Conservation (phyloP, 345 rosid genomes). For the Populus tremula region DNA sequence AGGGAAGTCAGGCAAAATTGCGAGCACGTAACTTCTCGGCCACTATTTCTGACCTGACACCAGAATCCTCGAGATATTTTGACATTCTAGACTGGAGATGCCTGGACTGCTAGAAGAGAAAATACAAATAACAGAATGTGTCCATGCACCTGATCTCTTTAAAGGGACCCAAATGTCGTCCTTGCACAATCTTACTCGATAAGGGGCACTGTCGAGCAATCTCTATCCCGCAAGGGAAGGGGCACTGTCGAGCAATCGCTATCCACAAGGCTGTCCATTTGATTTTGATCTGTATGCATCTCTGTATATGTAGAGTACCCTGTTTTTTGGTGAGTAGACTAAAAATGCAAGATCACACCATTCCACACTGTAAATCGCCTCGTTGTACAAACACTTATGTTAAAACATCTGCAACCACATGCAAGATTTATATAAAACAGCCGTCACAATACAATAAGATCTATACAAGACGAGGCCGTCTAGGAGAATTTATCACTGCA, state of each 20-base stretch:
- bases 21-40: background rate
- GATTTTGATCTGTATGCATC: background rate
- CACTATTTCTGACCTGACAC: constrained; percentile 7
- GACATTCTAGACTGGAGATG: background rate
- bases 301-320: background rate
- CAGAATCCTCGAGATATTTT: background rate
- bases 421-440: background rate
- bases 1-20: background rate
- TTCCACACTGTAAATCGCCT: background rate
- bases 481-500: background rate
- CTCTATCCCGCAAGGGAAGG: background rate
- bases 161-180: background rate
- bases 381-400: background rate
- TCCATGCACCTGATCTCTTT: background rate
- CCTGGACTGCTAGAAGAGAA: background rate
- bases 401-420: background rate
- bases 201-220: background rate
- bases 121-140: background rate
- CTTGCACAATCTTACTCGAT: background rate
- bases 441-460: background rate
- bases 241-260: background rate
- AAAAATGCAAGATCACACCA: background rate
- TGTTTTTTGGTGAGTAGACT: background rate
- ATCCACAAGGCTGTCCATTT: background rate
- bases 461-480: background rate